phyloP scores from a whole-genome alignment of 2,329 filamentous ascomycete species.

The Monilinia polystroma region DNA sequence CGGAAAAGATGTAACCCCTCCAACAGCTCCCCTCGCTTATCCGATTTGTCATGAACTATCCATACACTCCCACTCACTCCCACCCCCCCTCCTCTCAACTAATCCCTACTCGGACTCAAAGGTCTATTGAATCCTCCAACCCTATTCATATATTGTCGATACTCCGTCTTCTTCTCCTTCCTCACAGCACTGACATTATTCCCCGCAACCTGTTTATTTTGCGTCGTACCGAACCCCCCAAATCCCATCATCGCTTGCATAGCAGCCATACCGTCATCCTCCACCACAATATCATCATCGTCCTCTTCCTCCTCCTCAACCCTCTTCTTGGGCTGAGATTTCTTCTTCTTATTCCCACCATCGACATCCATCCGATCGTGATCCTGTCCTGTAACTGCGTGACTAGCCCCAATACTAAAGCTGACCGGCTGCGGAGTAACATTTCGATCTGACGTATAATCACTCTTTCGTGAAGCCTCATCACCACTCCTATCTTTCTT shows the following conservation, averaged over 20 bases:
- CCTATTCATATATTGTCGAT: constrained; percentile 95
- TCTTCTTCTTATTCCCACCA: constrained; percentile 35
- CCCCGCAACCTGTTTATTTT: constrained; percentile 82
- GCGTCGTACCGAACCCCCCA: constrained; percentile 78
- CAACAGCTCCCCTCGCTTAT: background rate
- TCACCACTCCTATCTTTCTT: constrained; percentile 25
- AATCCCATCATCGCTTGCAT: constrained; percentile 93
- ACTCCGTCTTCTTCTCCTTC: constrained; percentile 93
- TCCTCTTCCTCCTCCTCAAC: constrained; percentile 44
- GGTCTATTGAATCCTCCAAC: constrained; percentile 79
- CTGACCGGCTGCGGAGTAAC: constrained; percentile 37
- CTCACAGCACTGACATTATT: constrained; percentile 80
- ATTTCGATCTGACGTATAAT: constrained; percentile 23
- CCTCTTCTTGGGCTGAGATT: constrained; percentile 35
- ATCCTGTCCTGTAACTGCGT: constrained; percentile 29
- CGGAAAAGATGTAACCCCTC: background rate
- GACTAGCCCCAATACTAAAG: constrained; percentile 35
- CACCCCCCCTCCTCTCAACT: background rate
- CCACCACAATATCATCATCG: constrained; percentile 51
- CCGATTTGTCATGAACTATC: background rate
- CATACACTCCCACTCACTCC: background rate
- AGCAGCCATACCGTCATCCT: constrained; percentile 66
- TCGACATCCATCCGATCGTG: constrained; percentile 40
- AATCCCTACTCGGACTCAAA: constrained; percentile 54
- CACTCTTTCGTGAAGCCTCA: constrained; percentile 19